Conservation (phyloP, 306 rosid genomes). For the Cicer judaicum region DNA sequence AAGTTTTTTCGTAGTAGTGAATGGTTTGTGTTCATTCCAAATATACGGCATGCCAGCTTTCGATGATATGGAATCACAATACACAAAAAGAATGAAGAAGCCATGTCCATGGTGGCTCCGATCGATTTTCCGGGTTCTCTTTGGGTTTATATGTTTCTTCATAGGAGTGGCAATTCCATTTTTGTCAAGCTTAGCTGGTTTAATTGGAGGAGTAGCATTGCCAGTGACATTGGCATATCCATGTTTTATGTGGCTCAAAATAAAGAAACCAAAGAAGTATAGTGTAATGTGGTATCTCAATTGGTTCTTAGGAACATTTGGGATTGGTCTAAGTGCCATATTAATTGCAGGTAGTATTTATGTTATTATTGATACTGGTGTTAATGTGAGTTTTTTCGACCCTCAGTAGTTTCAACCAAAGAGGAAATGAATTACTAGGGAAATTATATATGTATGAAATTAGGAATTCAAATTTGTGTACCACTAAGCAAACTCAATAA, state of each 20-base stretch:
- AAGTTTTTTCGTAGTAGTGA: constrained; percentile 49
- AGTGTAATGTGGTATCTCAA: constrained; percentile 63
- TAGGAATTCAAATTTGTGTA: constrained; percentile 15
- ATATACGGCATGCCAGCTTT: constrained; percentile 63
- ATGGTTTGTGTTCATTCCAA: constrained; percentile 58
- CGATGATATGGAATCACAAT: constrained; percentile 57
- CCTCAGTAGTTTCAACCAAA: constrained; percentile 54
- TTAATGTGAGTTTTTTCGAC: constrained; percentile 67
- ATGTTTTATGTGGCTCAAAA: constrained; percentile 58
- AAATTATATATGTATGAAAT: background rate
- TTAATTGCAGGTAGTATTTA: constrained; percentile 65
- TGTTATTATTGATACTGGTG: constrained; percentile 70
- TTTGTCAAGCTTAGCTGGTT: constrained; percentile 55
- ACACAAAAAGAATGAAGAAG: constrained; percentile 52
- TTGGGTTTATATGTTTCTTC: constrained; percentile 50
- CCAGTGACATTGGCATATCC: constrained; percentile 59
- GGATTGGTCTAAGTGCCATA: constrained; percentile 57
- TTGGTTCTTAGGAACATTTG: constrained; percentile 68
- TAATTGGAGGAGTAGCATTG: constrained; percentile 56
- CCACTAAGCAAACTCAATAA: background rate
- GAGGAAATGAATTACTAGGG: background rate
- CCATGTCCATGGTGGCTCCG: constrained; percentile 64
- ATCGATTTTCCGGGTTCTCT: constrained; percentile 36
- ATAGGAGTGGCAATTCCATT: constrained; percentile 57
- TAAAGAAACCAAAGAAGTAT: constrained; percentile 51